Percentiles rank a stretch among this genome's conserved stretches.
These are phyloP conservation scores for Boletellus deceptivus DNA, from an alignment of 1,284 basidiomycete genomes.

Conservation along the genomic window DNA sequence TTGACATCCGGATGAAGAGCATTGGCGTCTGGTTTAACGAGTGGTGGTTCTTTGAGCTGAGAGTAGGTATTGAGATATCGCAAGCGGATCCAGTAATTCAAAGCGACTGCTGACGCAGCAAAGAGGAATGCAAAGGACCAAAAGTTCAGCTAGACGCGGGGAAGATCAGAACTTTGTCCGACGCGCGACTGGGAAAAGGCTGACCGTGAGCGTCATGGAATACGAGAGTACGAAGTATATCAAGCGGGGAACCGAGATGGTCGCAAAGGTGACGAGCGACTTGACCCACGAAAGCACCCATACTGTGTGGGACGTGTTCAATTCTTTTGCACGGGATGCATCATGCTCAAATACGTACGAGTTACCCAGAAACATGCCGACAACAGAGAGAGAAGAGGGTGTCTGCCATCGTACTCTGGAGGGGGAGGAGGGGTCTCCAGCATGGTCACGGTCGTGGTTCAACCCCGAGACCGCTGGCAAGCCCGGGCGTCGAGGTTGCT, in stretches of 20 bases:
- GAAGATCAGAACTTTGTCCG: constrained; percentile 2
- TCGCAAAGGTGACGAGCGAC: constrained; percentile 68
- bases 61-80: constrained; percentile 77
- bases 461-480: neutral
- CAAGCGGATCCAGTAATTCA: constrained; percentile 85
- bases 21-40: constrained; percentile 74
- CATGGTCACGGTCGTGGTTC: constrained; percentile 16
- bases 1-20: constrained; percentile 89
- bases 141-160: constrained; percentile 68
- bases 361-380: constrained; percentile 86
- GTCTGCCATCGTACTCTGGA: constrained; percentile 36
- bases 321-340: constrained; percentile 4
- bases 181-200: constrained; percentile 20
- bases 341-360: constrained; percentile 44
- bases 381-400: constrained; percentile 62
- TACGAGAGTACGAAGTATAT: constrained; percentile 81
- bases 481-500: neutral
- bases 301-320: constrained; percentile 43
- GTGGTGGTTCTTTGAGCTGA: constrained; percentile 81
- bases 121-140: constrained; percentile 84
- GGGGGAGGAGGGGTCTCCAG: constrained; percentile 23
- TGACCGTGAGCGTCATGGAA: constrained; percentile 82
- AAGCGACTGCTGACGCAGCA: constrained; percentile 56
- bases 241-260: constrained; percentile 76
- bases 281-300: constrained; percentile 79